phyloP scores from a whole-genome alignment of 768 basidiomycete genomes.

The Cyclocybe aegerita region DNA sequence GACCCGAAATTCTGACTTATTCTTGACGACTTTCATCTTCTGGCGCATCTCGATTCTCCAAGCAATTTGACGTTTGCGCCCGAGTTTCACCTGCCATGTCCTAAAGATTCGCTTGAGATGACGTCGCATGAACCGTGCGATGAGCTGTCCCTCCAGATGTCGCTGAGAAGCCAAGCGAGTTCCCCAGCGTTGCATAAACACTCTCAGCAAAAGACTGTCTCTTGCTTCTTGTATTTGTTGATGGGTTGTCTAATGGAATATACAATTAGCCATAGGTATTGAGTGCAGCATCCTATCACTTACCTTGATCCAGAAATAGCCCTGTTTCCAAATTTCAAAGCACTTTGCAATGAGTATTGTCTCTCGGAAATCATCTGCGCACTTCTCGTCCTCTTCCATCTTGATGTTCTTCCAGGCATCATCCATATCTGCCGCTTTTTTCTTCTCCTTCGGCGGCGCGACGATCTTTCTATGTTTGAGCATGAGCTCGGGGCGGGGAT shows the following conservation, averaged over 20 bases:
- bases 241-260: slow-evolving; percentile 59
- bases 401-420: slow-evolving; percentile 79
- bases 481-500: background rate
- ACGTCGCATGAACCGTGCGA: slow-evolving; percentile 42
- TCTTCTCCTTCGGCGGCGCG: slow-evolving; percentile 35
- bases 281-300: slow-evolving; percentile 25
- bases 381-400: slow-evolving; percentile 66
- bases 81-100: slow-evolving; percentile 55
- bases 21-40: slow-evolving; percentile 64
- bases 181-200: slow-evolving; percentile 63
- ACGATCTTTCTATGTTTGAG: background rate
- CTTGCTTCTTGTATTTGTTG: slow-evolving; percentile 70
- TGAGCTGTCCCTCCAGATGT: slow-evolving; percentile 42
- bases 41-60: slow-evolving; percentile 73
- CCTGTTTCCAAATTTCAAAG: slow-evolving; percentile 75
- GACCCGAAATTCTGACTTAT: slow-evolving; percentile 52
- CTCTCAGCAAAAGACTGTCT: slow-evolving; percentile 60
- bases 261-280: slow-evolving; percentile 4
- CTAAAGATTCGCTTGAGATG: slow-evolving; percentile 39
- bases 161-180: slow-evolving; percentile 32
- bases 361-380: slow-evolving; percentile 68
- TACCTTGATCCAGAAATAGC: slow-evolving; percentile 73
- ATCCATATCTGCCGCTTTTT: slow-evolving; percentile 60
- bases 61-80: slow-evolving; percentile 52
- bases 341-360: slow-evolving; percentile 66